These are phyloP conservation scores for Coniella lustricola DNA, from an alignment of 2,329 filamentous ascomycete species.

Conservation along the genomic window DNA sequence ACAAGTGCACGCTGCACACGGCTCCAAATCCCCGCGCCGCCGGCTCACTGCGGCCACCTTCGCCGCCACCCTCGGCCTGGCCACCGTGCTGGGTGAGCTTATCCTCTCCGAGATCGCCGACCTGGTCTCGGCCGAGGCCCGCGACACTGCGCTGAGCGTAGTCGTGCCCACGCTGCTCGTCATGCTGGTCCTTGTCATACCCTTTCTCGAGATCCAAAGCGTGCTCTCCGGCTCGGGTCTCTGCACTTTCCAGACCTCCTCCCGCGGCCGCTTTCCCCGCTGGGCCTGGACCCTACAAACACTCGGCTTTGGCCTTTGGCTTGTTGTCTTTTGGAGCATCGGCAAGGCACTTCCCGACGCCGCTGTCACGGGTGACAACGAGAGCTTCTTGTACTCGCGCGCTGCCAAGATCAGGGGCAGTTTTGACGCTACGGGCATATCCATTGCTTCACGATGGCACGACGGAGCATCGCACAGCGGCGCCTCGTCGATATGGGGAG, in stretches of 20 bases:
- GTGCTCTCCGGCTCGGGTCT: slow-evolving; percentile 47
- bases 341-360: slow-evolving; percentile 52
- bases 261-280: slow-evolving; percentile 49
- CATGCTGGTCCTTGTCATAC: slow-evolving; percentile 67
- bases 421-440: slow-evolving; percentile 26
- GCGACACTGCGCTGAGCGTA: slow-evolving; percentile 59
- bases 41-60: slow-evolving; percentile 59
- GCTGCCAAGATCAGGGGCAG: slow-evolving; percentile 20
- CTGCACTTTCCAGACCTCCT: slow-evolving; percentile 55
- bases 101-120: slow-evolving; percentile 81
- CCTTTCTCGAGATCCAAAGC: slow-evolving; percentile 70
- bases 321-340: slow-evolving; percentile 70
- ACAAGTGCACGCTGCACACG: slow-evolving; percentile 53
- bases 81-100: slow-evolving; percentile 70
- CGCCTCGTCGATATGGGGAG: neutral
- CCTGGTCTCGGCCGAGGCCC: slow-evolving; percentile 59
- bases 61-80: slow-evolving; percentile 68
- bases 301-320: slow-evolving; percentile 58
- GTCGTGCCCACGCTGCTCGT: slow-evolving; percentile 66
- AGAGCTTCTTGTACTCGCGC: slow-evolving; percentile 20
- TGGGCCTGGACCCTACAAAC: slow-evolving; percentile 59
- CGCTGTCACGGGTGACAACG: slow-evolving; percentile 7
- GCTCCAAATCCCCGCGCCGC: slow-evolving; percentile 42
- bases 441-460: slow-evolving; percentile 20
- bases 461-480: slow-evolving; percentile 9